These are phyloP conservation scores for Grosmannia huntii DNA, from an alignment of 2,329 filamentous ascomycete species.

Conservation along the genomic window DNA sequence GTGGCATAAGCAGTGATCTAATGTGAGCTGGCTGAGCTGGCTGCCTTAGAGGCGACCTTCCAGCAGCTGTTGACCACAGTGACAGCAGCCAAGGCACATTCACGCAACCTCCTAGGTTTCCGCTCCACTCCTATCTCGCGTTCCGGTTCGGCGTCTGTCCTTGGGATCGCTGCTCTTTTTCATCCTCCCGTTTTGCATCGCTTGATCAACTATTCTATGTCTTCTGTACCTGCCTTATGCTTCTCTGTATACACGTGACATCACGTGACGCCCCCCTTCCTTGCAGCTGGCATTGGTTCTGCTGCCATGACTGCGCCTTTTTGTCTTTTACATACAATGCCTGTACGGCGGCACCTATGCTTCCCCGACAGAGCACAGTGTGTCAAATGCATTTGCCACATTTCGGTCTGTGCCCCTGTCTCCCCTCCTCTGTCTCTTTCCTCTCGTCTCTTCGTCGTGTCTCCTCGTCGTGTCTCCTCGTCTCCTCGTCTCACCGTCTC, in stretches of 20 bases:
- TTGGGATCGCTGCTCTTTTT: too few species aligned
- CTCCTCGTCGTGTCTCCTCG: not conserved
- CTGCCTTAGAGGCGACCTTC: too few species aligned
- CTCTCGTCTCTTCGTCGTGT: not conserved
- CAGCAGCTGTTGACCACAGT: conserved; percentile 26
- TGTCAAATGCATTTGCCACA: not conserved
- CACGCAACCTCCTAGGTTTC: conserved; percentile 26
- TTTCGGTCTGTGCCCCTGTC: not conserved
- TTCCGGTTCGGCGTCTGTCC: too few species aligned
- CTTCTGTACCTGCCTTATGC: too few species aligned
- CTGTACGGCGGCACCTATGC: not conserved
- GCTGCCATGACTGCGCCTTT: not conserved
- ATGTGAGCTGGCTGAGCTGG: too few species aligned
- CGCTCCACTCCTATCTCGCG: conserved; percentile 19
- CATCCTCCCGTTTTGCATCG: too few species aligned
- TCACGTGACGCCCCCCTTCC: too few species aligned
- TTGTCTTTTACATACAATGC: not conserved
- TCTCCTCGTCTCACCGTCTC: not conserved
- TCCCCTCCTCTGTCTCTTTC: not conserved
- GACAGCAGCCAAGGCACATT: conserved; percentile 27
- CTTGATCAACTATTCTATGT: too few species aligned
- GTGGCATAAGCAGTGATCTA: too few species aligned
- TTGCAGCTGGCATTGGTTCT: too few species aligned
- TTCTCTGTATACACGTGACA: too few species aligned
- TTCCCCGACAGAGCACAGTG: not conserved